phyloP scores from a whole-genome alignment of 352 stramenopile species.

The Proteromonas lacertae region DNA sequence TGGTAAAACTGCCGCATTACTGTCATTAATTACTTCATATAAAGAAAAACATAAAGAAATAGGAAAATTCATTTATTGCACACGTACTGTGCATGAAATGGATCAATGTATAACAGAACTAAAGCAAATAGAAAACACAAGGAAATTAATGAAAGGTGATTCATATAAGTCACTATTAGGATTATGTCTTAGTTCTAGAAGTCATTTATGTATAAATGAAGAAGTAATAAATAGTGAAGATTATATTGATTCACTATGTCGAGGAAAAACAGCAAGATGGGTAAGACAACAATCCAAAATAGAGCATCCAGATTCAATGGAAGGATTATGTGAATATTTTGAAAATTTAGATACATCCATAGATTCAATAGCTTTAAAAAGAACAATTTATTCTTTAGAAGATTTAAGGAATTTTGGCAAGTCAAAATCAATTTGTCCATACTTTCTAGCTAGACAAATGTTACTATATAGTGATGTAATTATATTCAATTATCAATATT shows the following conservation, averaged over 20 bases:
- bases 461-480: slow-evolving; percentile 86
- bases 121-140: slow-evolving; percentile 45
- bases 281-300: slow-evolving; percentile 35
- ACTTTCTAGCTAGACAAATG: slow-evolving; percentile 82
- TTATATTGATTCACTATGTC: slow-evolving; percentile 74
- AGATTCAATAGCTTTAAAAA: slow-evolving; percentile 23
- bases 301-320: slow-evolving; percentile 4
- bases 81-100: slow-evolving; percentile 95
- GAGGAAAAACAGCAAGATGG: slow-evolving; percentile 85
- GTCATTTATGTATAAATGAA: slow-evolving; percentile 88
- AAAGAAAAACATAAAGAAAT: slow-evolving; percentile 57
- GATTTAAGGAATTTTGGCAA: slow-evolving; percentile 64
- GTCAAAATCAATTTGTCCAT: slow-evolving; percentile 72
- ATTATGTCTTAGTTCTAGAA: slow-evolving; percentile 23
- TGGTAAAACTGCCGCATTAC: slow-evolving; percentile 81
- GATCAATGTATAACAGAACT: slow-evolving; percentile 87
- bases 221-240: too few relatives aligned
- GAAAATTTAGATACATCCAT: slow-evolving; percentile 34
- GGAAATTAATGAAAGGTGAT: slow-evolving; percentile 18
- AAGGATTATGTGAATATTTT: slow-evolving; percentile 47
- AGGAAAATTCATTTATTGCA: slow-evolving; percentile 97
- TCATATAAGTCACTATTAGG: slow-evolving; percentile 47
- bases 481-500: slow-evolving; percentile 99
- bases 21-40: slow-evolving; percentile 77
- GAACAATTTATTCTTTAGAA: slow-evolving; percentile 77